These are phyloP conservation scores for Tylopilus vinaceipallidus DNA, from an alignment of 768 basidiomycete species.

Conservation along the genomic window DNA sequence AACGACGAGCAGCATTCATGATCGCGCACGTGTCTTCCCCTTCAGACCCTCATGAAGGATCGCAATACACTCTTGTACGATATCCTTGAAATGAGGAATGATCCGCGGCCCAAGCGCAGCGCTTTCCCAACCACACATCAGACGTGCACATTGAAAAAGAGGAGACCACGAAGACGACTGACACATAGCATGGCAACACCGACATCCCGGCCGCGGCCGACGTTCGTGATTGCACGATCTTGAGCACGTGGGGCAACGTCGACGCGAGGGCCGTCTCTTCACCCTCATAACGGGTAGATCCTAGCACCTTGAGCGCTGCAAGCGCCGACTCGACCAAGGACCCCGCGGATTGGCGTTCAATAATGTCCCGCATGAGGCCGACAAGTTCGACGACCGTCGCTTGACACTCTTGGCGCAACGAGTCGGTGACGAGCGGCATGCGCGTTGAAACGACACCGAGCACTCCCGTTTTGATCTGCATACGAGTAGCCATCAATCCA, in stretches of 20 bases:
- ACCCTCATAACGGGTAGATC: conserved; percentile 51
- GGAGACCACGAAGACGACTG: conserved; percentile 21
- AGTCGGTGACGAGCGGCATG: conserved; percentile 55
- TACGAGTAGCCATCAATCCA: background rate
- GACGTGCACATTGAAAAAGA: background rate
- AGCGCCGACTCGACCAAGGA: conserved; percentile 49
- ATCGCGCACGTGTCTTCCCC: conserved; percentile 33
- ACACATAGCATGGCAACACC: conserved; percentile 64
- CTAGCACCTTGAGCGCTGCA: conserved; percentile 58
- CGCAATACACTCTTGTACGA: conserved; percentile 56
- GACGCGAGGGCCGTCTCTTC: conserved; percentile 68
- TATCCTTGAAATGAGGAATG: conserved; percentile 78
- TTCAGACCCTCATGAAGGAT: conserved; percentile 43
- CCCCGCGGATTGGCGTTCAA: conserved; percentile 42
- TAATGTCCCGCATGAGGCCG: conserved; percentile 44
- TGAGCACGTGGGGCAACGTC: conserved; percentile 57
- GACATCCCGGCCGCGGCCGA: conserved; percentile 45
- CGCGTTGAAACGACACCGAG: conserved; percentile 69
- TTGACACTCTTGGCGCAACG: conserved; percentile 51
- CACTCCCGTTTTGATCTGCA: conserved; percentile 63
- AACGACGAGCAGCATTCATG: background rate
- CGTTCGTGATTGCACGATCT: conserved; percentile 41
- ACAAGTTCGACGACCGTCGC: conserved; percentile 54
- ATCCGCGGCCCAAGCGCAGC: conserved; percentile 80
- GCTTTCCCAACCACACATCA: conserved; percentile 37